phyloP scores from a whole-genome alignment of 805 yeast genomes.

The Saccharomycopsis sp. region DNA sequence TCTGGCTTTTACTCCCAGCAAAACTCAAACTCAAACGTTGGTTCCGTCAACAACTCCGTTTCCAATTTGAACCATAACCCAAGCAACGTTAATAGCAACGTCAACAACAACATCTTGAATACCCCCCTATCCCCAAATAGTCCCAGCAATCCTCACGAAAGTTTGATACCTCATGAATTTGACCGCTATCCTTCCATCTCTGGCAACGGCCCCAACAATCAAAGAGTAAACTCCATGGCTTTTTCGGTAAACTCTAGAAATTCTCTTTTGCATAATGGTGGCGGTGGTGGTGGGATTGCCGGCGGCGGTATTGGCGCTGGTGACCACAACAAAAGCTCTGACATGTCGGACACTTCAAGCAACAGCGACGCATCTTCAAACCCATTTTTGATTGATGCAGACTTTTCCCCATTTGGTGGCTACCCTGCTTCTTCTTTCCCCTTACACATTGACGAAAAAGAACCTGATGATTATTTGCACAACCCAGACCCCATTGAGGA shows the following conservation, averaged over 20 bases:
- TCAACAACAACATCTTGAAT: conserved; percentile 73
- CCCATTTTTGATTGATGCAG: conserved; percentile 46
- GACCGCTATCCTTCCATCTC: conserved; percentile 60
- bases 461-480: conserved; percentile 89
- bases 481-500: conserved; percentile 95
- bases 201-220: conserved; percentile 47
- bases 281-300: no score
- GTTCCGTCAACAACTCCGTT: conserved; percentile 24
- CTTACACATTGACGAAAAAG: conserved; percentile 82
- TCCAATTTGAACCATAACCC: conserved; percentile 16
- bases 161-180: conserved; percentile 42
- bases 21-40: conserved; percentile 24
- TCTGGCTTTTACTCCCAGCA: conserved; percentile 35
- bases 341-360: conserved; percentile 20
- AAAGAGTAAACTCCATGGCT: conserved; percentile 35
- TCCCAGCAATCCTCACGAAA: conserved; percentile 24
- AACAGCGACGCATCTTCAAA: conserved; percentile 26
- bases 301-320: conserved; percentile 1
- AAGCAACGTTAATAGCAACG: conserved; percentile 18
- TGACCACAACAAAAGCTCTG: conserved; percentile 14
- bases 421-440: conserved; percentile 93
- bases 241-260: conserved; percentile 30
- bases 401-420: conserved; percentile 90
- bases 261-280: conserved; percentile 18
- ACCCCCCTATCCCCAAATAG: conserved; percentile 19